A percentile compares a stretch with the other conserved stretches of the same genome.
Evolutionary conservation across 139 green algal species (phyloP).

Genomic region (Closterium sp.): DNA sequence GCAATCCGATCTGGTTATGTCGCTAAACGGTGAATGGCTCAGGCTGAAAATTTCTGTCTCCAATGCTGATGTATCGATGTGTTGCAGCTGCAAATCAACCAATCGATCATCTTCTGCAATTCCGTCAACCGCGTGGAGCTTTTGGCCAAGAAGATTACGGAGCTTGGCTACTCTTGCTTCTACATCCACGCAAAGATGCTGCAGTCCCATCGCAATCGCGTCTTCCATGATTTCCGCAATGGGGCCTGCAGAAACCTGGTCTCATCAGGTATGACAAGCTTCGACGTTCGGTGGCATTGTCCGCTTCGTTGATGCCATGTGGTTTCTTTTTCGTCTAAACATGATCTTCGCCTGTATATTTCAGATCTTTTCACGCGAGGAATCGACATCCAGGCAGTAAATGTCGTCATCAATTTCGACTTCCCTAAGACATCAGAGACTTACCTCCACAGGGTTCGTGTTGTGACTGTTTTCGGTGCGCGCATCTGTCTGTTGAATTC

Average conservation of each 20-base stretch:
- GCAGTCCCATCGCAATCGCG: slow-evolving; percentile 96
- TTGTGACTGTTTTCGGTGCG: not conserved
- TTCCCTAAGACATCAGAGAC: slow-evolving; percentile 99
- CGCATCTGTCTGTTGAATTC: not conserved
- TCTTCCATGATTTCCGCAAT: slow-evolving; percentile 99
- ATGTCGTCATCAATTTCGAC: slow-evolving; percentile 99
- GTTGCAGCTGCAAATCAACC: slow-evolving; percentile 86
- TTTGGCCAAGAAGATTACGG: slow-evolving; percentile 99
- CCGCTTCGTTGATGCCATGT: not conserved
- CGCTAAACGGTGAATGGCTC: not conserved
- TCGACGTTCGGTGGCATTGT: not conserved
- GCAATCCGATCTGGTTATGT: not conserved
- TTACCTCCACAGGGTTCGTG: slow-evolving; percentile 91
- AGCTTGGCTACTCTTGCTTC: slow-evolving; percentile 99
- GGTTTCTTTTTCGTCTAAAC: not conserved
- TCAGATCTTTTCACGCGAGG: slow-evolving; percentile 91
- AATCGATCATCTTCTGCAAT: slow-evolving; percentile 99
- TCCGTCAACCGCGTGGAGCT: slow-evolving; percentile 97
- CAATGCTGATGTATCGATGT: not conserved
- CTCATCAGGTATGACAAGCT: slow-evolving; percentile 67
- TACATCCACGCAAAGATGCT: slow-evolving; percentile 99
- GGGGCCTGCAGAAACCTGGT: slow-evolving; percentile 98
- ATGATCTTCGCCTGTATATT: not conserved
- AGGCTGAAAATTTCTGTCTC: not conserved
- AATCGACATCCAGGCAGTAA: slow-evolving; percentile 99